Base-by-base conservation (phyloP, 192 early-diverging fungal genomes). In the Entomortierella lignicola region DNA sequence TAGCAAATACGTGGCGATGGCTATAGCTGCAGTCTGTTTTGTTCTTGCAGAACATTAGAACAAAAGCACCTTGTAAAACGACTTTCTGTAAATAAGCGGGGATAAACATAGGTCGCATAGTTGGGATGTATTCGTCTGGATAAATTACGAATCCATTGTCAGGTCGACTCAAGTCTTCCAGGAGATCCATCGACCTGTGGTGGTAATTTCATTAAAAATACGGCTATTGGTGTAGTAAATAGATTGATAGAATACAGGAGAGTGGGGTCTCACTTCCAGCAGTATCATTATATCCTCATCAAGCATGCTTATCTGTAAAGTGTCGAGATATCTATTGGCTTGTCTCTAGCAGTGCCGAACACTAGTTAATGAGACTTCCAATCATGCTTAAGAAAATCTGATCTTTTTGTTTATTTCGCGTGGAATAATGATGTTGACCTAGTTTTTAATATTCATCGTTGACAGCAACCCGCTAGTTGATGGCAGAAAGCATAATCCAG, bases 61-160 rank as follows among this genome's bases (percentile, higher is more conserved):
- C 63, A 27, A 41, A 62, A 6, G 71, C 71, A 21, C 65, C 71
- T 56, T 73, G 71, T 13, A 73, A 20, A 4, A 73, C 34, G 41
- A 73, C 26, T 50, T 73, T 73, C 37, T 63, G 61, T 0, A 73
- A n/a, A 53, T 73, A 63, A 20, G 55, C 71, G 8, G 65, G 63
- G 7, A 73, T 1, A 8, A 59, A 29, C 17, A 59, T 60, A 12
- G 59, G 5, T 20, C 18, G 18, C 18, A 57, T 57, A 5, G 31
- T 12, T 11, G 55, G 55, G 30, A 65, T 30, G 34, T 51, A 31
- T 39, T 65, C 56, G 34, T 65, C 20, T 48, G 41, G 23, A 32
- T 51, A 48, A 37, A 30, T 6, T n/a, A 37, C 1, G 51, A 50
- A n/a, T 53, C 44, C 41, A 12, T 26, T 12, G 41, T n/a, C 32